Percentiles rank a stretch among this genome's conserved stretches.
These are phyloP conservation scores for Plasmodium ovale DNA, from an alignment of 169 alveolate species.

Conservation along the genomic window DNA sequence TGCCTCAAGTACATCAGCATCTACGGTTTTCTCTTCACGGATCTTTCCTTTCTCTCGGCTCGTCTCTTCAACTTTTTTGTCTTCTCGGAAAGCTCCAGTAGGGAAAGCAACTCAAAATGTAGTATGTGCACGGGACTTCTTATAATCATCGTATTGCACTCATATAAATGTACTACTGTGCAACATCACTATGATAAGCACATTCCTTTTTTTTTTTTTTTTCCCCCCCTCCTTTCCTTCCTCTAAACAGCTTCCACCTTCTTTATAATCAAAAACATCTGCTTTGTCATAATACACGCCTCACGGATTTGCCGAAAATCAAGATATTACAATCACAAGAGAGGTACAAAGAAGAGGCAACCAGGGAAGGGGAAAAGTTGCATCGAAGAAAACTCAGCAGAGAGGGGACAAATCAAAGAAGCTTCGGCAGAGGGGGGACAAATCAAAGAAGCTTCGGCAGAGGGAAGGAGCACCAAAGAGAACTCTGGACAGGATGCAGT, in stretches of 20 bases:
- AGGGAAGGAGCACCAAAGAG: background rate
- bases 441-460: no score
- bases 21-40: constrained; percentile 51
- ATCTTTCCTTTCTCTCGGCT: constrained; percentile 25
- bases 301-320: constrained; percentile 49
- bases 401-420: no score
- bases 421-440: no score
- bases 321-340: constrained; percentile 11
- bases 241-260: background rate
- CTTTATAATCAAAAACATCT: constrained; percentile 30
- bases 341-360: background rate
- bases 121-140: no score
- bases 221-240: background rate
- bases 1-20: constrained; percentile 58
- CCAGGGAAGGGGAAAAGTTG: background rate
- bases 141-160: background rate
- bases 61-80: constrained; percentile 10
- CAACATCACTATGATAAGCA: no score
- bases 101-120: background rate
- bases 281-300: constrained; percentile 56
- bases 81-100: constrained; percentile 20
- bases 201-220: background rate
- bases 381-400: background rate
- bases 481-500: no score
- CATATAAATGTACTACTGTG: background rate